Evolutionary conservation across 2,329 filamentous ascomycete species (phyloP).

Genomic region (Trichoderma sp.): DNA sequence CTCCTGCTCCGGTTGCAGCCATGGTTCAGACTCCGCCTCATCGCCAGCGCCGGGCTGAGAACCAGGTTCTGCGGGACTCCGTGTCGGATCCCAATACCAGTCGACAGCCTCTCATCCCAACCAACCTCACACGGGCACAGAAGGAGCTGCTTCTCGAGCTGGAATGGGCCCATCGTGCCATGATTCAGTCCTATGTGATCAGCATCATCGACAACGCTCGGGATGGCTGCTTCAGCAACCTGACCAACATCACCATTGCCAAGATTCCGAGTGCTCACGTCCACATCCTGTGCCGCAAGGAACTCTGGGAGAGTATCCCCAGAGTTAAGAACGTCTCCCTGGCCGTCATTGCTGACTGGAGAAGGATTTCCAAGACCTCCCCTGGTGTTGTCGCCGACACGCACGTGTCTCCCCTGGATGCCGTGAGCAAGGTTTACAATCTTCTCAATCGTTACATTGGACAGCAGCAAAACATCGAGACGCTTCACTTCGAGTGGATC

Average conservation of each 20-base stretch:
- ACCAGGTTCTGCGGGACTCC: conserved; percentile 31
- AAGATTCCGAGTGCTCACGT: conserved; percentile 66
- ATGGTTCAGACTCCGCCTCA: not conserved
- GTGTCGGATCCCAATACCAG: conserved; percentile 26
- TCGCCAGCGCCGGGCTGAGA: conserved; percentile 21
- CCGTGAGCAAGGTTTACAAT: conserved; percentile 54
- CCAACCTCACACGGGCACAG: conserved; percentile 62
- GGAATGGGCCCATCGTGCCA: conserved; percentile 68
- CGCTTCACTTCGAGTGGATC: conserved; percentile 66
- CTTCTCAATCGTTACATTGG: conserved; percentile 57
- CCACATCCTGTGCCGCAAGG: conserved; percentile 54
- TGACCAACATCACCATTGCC: conserved; percentile 64
- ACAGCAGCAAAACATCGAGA: conserved; percentile 53
- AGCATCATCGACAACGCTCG: conserved; percentile 61
- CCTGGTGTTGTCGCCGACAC: conserved; percentile 54
- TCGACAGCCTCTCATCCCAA: conserved; percentile 51
- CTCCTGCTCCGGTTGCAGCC: not conserved
- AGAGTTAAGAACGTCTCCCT: conserved; percentile 58
- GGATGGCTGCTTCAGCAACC: conserved; percentile 51
- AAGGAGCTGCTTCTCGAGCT: conserved; percentile 69
- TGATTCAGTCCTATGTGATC: conserved; percentile 68
- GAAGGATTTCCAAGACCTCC: conserved; percentile 56
- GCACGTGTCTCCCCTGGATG: conserved; percentile 53
- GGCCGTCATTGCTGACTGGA: conserved; percentile 68
- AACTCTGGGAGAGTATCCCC: conserved; percentile 65